Percentiles rank a stretch among this genome's conserved stretches.
Conservation (phyloP, 129 eudicot species). For the Flaveria linearis region DNA sequence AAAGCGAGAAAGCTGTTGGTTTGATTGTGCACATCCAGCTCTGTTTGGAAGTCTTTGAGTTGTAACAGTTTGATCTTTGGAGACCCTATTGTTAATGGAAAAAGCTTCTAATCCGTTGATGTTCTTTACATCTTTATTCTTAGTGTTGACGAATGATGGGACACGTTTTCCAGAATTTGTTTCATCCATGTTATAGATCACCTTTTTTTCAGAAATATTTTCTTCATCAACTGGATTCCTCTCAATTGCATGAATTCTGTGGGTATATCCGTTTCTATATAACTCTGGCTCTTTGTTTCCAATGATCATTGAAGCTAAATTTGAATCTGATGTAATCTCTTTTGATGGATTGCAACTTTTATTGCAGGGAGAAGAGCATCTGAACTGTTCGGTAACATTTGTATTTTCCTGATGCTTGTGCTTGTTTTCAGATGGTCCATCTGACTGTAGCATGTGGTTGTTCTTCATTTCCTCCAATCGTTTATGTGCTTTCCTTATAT, state of each 20-base stretch:
- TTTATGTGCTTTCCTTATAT: constrained; percentile 47
- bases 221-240: constrained; percentile 32
- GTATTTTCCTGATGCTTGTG: constrained; percentile 16
- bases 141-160: neutral
- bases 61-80: constrained; percentile 27
- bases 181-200: constrained; percentile 22
- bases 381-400: constrained; percentile 27
- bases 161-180: neutral
- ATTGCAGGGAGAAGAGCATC: constrained; percentile 22
- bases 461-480: constrained; percentile 46
- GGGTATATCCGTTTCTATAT: constrained; percentile 54
- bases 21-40: constrained; percentile 25
- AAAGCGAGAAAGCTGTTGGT: constrained; percentile 31
- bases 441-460: constrained; percentile 23
- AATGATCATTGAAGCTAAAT: constrained; percentile 27
- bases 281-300: constrained; percentile 42
- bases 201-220: constrained; percentile 19
- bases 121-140: constrained; percentile 13
- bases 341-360: constrained; percentile 29
- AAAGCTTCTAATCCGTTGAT: constrained; percentile 8
- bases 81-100: constrained; percentile 6
- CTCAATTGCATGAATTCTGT: constrained; percentile 58
- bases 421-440: constrained; percentile 23
- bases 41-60: constrained; percentile 17
- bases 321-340: constrained; percentile 25